These are phyloP conservation scores for Mycena belliarum DNA, from an alignment of 768 basidiomycete species.

Conservation along the genomic window DNA sequence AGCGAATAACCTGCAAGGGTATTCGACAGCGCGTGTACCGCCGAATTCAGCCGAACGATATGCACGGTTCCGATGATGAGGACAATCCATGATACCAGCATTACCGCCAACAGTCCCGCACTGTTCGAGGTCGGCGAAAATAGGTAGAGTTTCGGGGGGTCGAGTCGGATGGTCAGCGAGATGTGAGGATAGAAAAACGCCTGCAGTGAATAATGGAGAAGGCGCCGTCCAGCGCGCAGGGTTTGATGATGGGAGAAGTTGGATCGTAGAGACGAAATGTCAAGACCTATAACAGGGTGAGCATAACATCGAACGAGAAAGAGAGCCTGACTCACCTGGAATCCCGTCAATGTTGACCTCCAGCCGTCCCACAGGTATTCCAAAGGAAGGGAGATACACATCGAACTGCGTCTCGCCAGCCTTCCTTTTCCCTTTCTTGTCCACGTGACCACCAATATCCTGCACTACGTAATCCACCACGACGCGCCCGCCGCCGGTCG, in stretches of 20 bases:
- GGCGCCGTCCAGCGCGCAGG: conserved; percentile 39
- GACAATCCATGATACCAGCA: conserved; percentile 11
- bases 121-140: conserved; percentile 19
- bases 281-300: conserved; percentile 37
- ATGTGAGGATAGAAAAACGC: conserved; percentile 62
- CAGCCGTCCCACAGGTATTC: conserved; percentile 65
- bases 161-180: conserved; percentile 36
- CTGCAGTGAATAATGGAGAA: conserved; percentile 59
- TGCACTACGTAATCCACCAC: conserved; percentile 71
- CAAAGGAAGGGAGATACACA: conserved; percentile 70
- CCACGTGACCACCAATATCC: conserved; percentile 22
- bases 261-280: conserved; percentile 46
- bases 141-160: not conserved
- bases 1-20: conserved; percentile 29
- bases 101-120: not conserved
- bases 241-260: conserved; percentile 58
- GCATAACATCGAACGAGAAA: conserved; percentile 3
- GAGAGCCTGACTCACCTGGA: conserved; percentile 45
- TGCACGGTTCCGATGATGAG: conserved; percentile 15
- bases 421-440: conserved; percentile 37
- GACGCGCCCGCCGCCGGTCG: conserved; percentile 48
- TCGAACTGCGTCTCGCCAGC: conserved; percentile 35
- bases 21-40: conserved; percentile 23
- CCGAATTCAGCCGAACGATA: conserved; percentile 16
- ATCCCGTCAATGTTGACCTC: conserved; percentile 59